Percentiles rank a stretch among this genome's conserved stretches.
These are phyloP conservation scores for Yamadazyma atlantica DNA, from an alignment of 1,139 yeast species.

Conservation along the genomic window DNA sequence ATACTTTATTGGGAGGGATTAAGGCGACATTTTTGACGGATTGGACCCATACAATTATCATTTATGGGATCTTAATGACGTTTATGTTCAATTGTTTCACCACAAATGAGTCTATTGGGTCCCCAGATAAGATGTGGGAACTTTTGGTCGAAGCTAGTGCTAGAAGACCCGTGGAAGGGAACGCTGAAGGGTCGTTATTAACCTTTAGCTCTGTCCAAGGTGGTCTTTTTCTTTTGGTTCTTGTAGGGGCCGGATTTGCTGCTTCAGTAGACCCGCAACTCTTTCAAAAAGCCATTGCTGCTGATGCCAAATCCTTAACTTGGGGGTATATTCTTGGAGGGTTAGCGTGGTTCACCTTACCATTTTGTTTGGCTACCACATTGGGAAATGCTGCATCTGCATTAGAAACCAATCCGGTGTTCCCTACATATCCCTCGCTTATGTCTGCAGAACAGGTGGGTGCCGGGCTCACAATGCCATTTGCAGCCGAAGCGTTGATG, in stretches of 20 bases:
- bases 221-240: constrained; percentile 29
- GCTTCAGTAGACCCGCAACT: constrained; percentile 43
- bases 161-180: constrained; percentile 37
- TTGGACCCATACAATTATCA: constrained; percentile 44
- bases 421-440: constrained; percentile 23
- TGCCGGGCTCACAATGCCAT: constrained; percentile 24
- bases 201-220: constrained; percentile 47
- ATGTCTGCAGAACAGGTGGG: constrained; percentile 16
- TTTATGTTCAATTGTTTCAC: constrained; percentile 44
- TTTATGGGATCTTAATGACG: constrained; percentile 37
- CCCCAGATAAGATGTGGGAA: constrained; percentile 47
- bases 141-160: constrained; percentile 35
- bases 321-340: constrained; percentile 40
- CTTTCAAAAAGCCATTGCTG: constrained; percentile 44
- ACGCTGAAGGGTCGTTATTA: constrained; percentile 45
- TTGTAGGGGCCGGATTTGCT: constrained; percentile 20
- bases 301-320: constrained; percentile 32
- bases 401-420: constrained; percentile 26
- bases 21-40: constrained; percentile 49
- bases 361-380: constrained; percentile 37
- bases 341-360: constrained; percentile 40
- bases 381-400: constrained; percentile 38
- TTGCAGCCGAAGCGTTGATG: constrained; percentile 25
- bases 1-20: constrained; percentile 45
- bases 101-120: constrained; percentile 42